Percentiles rank a stretch among this genome's conserved stretches.
These are phyloP conservation scores for Castanopsis chinensis DNA, from an alignment of 306 rosid species.

Conservation along the genomic window DNA sequence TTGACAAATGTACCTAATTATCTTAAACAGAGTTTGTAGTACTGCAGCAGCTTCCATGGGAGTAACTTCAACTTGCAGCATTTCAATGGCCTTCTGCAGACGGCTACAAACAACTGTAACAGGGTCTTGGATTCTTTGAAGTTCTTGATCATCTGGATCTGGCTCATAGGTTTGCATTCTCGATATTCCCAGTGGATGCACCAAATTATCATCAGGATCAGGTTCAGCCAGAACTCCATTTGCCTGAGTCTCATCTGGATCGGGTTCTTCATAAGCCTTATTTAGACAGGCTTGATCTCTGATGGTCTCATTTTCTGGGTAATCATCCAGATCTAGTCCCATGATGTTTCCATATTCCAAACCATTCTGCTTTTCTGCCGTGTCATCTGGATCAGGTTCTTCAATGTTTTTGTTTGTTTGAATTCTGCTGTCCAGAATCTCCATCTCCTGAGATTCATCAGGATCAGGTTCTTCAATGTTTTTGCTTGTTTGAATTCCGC, in stretches of 20 bases:
- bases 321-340: constrained; percentile 16
- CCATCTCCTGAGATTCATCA: constrained; percentile 32
- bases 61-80: constrained; percentile 57
- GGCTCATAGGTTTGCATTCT: constrained; percentile 61
- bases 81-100: constrained; percentile 56
- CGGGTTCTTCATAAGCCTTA: constrained; percentile 23
- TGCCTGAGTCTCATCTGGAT: constrained; percentile 34
- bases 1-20: constrained; percentile 54
- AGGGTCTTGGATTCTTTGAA: constrained; percentile 73
- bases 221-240: constrained; percentile 42
- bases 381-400: constrained; percentile 50
- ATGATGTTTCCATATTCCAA: constrained; percentile 8
- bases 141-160: constrained; percentile 83
- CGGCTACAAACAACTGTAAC: constrained; percentile 57
- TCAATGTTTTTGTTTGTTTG: constrained; percentile 23
- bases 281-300: constrained; percentile 19
- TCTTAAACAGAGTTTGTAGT: constrained; percentile 72
- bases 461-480: constrained; percentile 42
- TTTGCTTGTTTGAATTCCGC: constrained; percentile 24
- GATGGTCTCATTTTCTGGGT: constrained; percentile 16
- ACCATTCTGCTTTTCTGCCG: constrained; percentile 21
- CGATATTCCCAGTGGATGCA: constrained; percentile 35
- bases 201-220: constrained; percentile 46
- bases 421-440: constrained; percentile 28
- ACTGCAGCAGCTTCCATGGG: constrained; percentile 47